These are phyloP conservation scores for Nemania bipapillata DNA, from an alignment of 2,329 filamentous ascomycete genomes.

Conservation along the genomic window DNA sequence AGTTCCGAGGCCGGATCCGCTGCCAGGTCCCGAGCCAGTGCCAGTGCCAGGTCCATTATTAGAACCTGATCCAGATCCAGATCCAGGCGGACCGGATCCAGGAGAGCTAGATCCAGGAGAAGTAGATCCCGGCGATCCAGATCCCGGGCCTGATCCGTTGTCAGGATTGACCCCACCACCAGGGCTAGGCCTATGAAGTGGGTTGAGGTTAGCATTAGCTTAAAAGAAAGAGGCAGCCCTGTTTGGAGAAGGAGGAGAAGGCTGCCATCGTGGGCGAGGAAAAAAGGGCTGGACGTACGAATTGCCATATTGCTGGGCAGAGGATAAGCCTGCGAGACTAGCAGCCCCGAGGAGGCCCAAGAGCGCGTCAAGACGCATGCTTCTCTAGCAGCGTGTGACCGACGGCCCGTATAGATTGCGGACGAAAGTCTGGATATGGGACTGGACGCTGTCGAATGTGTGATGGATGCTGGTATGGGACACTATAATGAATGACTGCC, in stretches of 20 bases:
- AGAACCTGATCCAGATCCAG: background rate
- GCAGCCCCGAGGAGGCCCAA: constrained; percentile 44
- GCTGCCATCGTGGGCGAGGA: background rate
- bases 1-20: constrained; percentile 46
- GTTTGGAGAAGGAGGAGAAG: background rate
- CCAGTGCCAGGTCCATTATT: constrained; percentile 2
- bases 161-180: constrained; percentile 28
- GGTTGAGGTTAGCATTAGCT: constrained; percentile 14
- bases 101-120: background rate
- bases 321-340: constrained; percentile 43
- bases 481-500: constrained; percentile 41
- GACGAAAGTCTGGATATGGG: constrained; percentile 21
- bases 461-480: constrained; percentile 34
- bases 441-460: constrained; percentile 17
- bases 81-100: background rate
- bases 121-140: constrained; percentile 7
- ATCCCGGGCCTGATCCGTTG: constrained; percentile 11
- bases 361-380: constrained; percentile 47
- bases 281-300: constrained; percentile 40
- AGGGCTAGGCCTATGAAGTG: constrained; percentile 24
- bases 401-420: constrained; percentile 28
- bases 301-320: constrained; percentile 45
- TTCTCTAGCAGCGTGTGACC: constrained; percentile 23
- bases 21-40: background rate
- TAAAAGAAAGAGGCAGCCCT: background rate